Evolutionary conservation across 1,139 yeast genomes (phyloP).

Genomic region (Sugiyamaella xylanicola): DNA sequence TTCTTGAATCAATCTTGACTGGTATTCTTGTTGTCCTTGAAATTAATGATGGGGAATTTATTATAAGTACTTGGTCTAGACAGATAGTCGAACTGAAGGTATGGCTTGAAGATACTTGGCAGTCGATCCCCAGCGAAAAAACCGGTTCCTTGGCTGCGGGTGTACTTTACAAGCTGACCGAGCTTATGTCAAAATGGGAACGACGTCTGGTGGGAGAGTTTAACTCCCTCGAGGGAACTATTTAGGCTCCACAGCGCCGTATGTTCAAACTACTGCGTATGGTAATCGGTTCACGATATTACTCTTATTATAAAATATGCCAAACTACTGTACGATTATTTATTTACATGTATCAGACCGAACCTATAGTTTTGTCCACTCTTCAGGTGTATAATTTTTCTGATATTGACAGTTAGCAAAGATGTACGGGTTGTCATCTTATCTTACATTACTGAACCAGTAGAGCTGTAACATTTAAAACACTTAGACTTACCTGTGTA

Average conservation of each 20-base stretch:
- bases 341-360: neutral
- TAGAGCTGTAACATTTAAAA: no score
- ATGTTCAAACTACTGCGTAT: no score
- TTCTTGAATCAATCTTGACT: constrained; percentile 53
- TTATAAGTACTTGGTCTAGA: constrained; percentile 41
- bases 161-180: constrained; percentile 47
- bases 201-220: constrained; percentile 35
- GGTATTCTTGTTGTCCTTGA: constrained; percentile 53
- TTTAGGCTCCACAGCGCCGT: no score
- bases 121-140: constrained; percentile 49
- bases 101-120: constrained; percentile 53
- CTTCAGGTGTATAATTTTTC: constrained; percentile 29
- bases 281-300: no score
- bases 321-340: neutral
- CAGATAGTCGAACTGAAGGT: constrained; percentile 44
- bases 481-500: constrained; percentile 72
- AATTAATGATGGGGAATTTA: constrained; percentile 46
- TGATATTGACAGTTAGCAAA: neutral
- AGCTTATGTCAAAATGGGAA: constrained; percentile 38
- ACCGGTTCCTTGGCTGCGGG: constrained; percentile 56
- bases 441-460: no score
- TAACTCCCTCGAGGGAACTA: constrained; percentile 11
- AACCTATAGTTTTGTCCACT: constrained; percentile 21
- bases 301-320: no score
- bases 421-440: no score